Conservation (phyloP, 2,329 filamentous ascomycete genomes). For the Whalleya microplaca region DNA sequence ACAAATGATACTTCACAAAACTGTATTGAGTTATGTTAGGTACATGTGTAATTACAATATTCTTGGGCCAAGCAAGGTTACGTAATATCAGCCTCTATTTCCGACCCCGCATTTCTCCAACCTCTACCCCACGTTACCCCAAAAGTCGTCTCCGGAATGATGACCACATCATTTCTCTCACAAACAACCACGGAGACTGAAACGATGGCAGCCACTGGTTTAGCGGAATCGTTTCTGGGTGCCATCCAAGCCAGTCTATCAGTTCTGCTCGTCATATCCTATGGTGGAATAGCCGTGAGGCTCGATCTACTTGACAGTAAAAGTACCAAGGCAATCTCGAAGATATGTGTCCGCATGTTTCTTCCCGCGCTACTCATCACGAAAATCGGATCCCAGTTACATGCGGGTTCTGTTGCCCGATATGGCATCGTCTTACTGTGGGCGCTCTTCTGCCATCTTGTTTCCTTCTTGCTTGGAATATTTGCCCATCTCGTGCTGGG, state of each 20-base stretch:
- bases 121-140: too few species aligned
- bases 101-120: too few species aligned
- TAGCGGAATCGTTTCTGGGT: slow-evolving; percentile 45
- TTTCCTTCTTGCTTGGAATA: slow-evolving; percentile 47
- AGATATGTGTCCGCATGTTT: slow-evolving; percentile 51
- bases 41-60: too few species aligned
- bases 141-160: too few species aligned
- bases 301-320: slow-evolving; percentile 42
- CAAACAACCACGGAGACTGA: too few species aligned
- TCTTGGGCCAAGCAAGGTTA: too few species aligned
- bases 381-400: slow-evolving; percentile 48
- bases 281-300: slow-evolving; percentile 46
- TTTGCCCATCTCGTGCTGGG: slow-evolving; percentile 41
- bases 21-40: too few species aligned
- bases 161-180: too few species aligned
- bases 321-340: slow-evolving; percentile 47
- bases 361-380: slow-evolving; percentile 50
- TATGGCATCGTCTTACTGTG: slow-evolving; percentile 47
- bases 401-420: slow-evolving; percentile 39
- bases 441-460: slow-evolving; percentile 43
- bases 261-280: slow-evolving; percentile 50
- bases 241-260: slow-evolving; percentile 52
- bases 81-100: too few species aligned
- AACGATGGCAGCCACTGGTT: slow-evolving; percentile 30
- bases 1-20: too few species aligned